phyloP scores from a whole-genome alignment of 805 yeast genomes.

The Candida patagonica region DNA sequence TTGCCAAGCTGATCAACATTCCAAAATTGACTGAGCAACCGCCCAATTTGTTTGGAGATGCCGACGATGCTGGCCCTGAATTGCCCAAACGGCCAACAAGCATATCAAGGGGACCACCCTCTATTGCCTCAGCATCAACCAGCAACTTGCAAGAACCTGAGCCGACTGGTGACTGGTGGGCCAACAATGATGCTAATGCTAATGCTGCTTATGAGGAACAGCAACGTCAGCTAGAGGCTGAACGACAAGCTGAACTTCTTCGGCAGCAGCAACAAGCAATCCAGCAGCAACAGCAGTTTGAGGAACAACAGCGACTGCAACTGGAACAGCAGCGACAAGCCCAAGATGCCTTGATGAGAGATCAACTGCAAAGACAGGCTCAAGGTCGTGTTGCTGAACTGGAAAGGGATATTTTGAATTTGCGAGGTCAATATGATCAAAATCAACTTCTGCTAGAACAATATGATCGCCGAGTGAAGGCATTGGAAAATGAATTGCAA shows the following conservation, averaged over 20 bases:
- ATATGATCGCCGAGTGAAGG: conserved; percentile 76
- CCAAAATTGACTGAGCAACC: conserved; percentile 56
- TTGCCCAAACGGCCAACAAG: conserved; percentile 33
- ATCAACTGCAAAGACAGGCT: conserved; percentile 62
- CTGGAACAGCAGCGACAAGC: conserved; percentile 59
- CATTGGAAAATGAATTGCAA: conserved; percentile 63
- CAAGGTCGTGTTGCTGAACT: conserved; percentile 72
- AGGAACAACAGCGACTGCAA: conserved; percentile 66
- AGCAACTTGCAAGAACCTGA: conserved; percentile 22
- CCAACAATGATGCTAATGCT: conserved; percentile 26
- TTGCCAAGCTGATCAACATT: conserved; percentile 70
- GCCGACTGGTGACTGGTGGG: conserved; percentile 37
- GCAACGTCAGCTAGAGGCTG: conserved; percentile 50
- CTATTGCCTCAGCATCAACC: conserved; percentile 24
- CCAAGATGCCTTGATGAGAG: conserved; percentile 58
- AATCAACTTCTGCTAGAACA: conserved; percentile 79
- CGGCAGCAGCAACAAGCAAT: conserved; percentile 59
- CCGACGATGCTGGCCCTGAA: conserved; percentile 33
- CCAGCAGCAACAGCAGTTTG: conserved; percentile 61
- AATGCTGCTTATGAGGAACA: conserved; percentile 50
- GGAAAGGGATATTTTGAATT: conserved; percentile 67
- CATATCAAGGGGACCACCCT: conserved; percentile 20
- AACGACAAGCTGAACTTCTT: conserved; percentile 54
- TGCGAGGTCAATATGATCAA: conserved; percentile 75
- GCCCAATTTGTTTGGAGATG: conserved; percentile 46